Percentiles rank a stretch among this genome's conserved stretches.
These are phyloP conservation scores for Colletotrichum eremochloae DNA, from an alignment of 2,329 filamentous ascomycete genomes.

Conservation along the genomic window DNA sequence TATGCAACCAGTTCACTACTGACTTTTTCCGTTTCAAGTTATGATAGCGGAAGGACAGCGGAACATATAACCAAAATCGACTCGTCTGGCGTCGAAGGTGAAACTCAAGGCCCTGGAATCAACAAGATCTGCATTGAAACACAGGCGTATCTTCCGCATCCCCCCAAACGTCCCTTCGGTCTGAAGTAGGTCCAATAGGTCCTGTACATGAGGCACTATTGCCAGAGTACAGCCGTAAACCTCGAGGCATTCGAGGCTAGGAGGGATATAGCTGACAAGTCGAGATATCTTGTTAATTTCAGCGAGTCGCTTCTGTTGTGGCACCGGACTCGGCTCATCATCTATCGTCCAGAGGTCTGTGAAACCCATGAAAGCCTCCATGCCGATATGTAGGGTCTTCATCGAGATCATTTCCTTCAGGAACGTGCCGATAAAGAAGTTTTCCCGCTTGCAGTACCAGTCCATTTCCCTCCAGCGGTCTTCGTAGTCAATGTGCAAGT, in stretches of 20 bases:
- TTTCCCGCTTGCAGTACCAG: background rate
- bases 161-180: background rate
- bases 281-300: background rate
- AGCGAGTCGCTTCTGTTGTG: background rate
- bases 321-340: background rate
- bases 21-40: no score
- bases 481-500: conserved; percentile 8
- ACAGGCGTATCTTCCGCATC: conserved; percentile 4
- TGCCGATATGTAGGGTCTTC: conserved; percentile 11
- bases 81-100: background rate
- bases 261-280: background rate
- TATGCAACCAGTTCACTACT: no score
- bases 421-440: conserved; percentile 13
- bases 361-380: conserved; percentile 19
- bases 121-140: background rate
- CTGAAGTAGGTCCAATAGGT: background rate
- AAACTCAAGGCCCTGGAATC: background rate
- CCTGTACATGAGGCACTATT: background rate
- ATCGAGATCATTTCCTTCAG: background rate
- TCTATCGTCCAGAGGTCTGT: conserved; percentile 1
- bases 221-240: background rate
- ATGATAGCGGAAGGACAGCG: background rate
- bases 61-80: background rate
- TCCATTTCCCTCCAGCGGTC: conserved; percentile 3
- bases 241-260: conserved; percentile 7